Evolutionary conservation across 2,329 filamentous ascomycete genomes (phyloP), one percentile per base, ranked within the genome.

Genomic region (Hymenoscyphus repandus): DNA sequence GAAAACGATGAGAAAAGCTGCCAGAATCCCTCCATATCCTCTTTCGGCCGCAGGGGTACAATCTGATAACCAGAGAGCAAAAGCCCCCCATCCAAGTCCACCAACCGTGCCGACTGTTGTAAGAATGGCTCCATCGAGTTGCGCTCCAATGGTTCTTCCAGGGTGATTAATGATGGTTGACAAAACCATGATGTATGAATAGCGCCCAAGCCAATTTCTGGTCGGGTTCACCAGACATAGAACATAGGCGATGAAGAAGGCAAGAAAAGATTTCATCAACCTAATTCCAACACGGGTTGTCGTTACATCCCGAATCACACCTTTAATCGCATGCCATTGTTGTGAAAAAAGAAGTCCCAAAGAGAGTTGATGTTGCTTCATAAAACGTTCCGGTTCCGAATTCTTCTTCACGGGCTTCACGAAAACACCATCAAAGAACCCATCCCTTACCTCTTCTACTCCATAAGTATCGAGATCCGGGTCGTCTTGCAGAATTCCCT

Each of bases 91-190:
- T 11, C 72, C 78, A 6, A 82, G 62, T 1, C 79, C 79, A 30
- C 71, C 68, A 5, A 74, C 74, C 1, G 76, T 75, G 2, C 79
- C 79, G 5, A 77, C 30, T n/a, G 72, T 74, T 5, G 78, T 81
- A 17, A 78, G 63, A 38, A 79, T 49, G 3, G 74, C 65, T 1
- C 79, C 79, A 59, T 83, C 79, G 18, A 82, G 62, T 56, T 83
- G 79, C 11, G 77, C 73, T 5, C 79, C 79, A 46, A 82, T 58
- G 1, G 76, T 74, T 34, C 79, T 70, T 18, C 75, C 77, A 2
- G 79, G 71, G 57, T 83, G 79, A 51, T 82, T 82, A 40, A 82
- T 58, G 17, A 82, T 72, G n/a, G 75, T 69, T 2, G 79, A 82
- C 43, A 83, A 63, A 3, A 71, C 73, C 69, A 80, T 75, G 52